These are phyloP conservation scores for Sugiyamaella americana DNA, from an alignment of 805 yeast genomes.

Conservation along the genomic window DNA sequence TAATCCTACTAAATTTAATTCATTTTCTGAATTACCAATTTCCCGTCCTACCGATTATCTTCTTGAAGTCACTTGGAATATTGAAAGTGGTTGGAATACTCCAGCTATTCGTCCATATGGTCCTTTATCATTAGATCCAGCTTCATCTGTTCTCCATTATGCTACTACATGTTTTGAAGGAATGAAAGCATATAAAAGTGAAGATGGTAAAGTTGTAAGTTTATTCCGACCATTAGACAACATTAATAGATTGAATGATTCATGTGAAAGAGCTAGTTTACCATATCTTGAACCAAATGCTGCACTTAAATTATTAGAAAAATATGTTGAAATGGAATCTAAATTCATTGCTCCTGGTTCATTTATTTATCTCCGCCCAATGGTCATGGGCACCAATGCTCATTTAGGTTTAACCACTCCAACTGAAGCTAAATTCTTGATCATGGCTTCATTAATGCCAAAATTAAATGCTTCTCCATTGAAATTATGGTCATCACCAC, in stretches of 20 bases:
- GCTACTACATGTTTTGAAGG: conserved; percentile 84
- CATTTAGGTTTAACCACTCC: conserved; percentile 44
- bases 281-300: conserved; percentile 44
- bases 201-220: conserved; percentile 18
- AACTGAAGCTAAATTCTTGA: conserved; percentile 27
- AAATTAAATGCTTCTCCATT: conserved; percentile 46
- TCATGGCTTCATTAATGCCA: conserved; percentile 23
- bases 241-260: conserved; percentile 44
- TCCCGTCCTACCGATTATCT: conserved; percentile 48
- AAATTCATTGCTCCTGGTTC: conserved; percentile 41
- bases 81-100: conserved; percentile 60
- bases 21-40: conserved; percentile 7
- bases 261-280: conserved; percentile 44
- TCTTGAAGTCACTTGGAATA: conserved; percentile 69
- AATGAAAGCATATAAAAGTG: conserved; percentile 60
- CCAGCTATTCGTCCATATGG: conserved; percentile 76
- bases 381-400: conserved; percentile 45
- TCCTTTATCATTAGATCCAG: conserved; percentile 61
- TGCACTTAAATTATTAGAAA: conserved; percentile 38
- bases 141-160: conserved; percentile 75
- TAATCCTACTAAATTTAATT: conserved; percentile 10
- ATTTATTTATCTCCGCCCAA: conserved; percentile 43
- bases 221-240: conserved; percentile 43
- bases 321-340: conserved; percentile 39
- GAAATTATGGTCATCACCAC: conserved; percentile 44